phyloP scores from a whole-genome alignment of 2,329 filamentous ascomycete species.

The Orbilia quercus region DNA sequence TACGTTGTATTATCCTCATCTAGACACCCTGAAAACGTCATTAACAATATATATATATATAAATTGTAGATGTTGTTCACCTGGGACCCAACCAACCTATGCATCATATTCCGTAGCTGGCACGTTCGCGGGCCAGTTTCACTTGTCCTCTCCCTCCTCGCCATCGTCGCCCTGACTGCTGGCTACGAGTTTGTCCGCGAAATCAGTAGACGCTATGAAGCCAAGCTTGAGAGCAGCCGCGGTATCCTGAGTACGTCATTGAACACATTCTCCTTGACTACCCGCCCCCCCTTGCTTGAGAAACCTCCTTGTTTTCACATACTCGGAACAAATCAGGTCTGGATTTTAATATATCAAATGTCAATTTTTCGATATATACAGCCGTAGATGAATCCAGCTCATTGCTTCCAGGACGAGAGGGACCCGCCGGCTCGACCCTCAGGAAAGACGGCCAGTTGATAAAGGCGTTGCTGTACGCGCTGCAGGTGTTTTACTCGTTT shows the following conservation, averaged over 20 bases:
- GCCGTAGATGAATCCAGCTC: slow-evolving; percentile 66
- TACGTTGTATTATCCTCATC: slow-evolving; percentile 3
- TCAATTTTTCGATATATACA: slow-evolving; percentile 19
- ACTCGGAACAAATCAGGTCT: slow-evolving; percentile 38
- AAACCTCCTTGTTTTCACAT: slow-evolving; percentile 26
- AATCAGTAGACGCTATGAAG: slow-evolving; percentile 80
- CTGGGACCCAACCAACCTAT: slow-evolving; percentile 92
- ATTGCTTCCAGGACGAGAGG: slow-evolving; percentile 67
- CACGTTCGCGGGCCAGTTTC: slow-evolving; percentile 79
- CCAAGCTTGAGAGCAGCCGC: slow-evolving; percentile 67
- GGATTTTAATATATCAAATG: not conserved
- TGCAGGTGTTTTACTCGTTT: slow-evolving; percentile 98
- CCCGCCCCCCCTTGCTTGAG: slow-evolving; percentile 46
- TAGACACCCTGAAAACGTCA: not conserved
- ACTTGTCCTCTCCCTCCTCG: slow-evolving; percentile 83
- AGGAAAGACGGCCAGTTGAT: slow-evolving; percentile 78
- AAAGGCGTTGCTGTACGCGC: slow-evolving; percentile 84
- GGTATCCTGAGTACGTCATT: slow-evolving; percentile 60
- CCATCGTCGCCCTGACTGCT: slow-evolving; percentile 83
- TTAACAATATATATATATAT: no score
- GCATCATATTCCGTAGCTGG: slow-evolving; percentile 93
- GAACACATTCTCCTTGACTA: slow-evolving; percentile 27
- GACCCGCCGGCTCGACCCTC: slow-evolving; percentile 10
- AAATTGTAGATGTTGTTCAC: slow-evolving; percentile 89
- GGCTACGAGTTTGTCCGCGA: slow-evolving; percentile 92